These are phyloP conservation scores for Flueggea neowawraea DNA, from an alignment of 441 rosid species.

Conservation along the genomic window DNA sequence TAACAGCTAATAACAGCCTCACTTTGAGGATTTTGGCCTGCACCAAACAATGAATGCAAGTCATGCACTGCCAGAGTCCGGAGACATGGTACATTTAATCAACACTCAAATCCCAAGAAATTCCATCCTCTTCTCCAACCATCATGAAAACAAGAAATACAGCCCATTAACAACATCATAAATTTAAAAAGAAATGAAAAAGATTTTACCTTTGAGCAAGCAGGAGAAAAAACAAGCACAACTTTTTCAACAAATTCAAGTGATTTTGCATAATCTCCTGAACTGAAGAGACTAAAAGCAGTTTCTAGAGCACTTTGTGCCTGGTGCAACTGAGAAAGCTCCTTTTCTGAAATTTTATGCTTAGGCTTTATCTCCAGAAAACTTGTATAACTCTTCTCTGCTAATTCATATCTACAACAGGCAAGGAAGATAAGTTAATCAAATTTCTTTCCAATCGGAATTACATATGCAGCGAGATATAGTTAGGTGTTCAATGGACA, in stretches of 20 bases:
- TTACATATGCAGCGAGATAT: background rate
- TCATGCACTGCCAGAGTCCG: slow-evolving; percentile 1
- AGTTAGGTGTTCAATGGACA: too few species aligned
- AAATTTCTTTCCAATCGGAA: slow-evolving; percentile 17
- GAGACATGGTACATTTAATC: background rate
- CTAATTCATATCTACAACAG: slow-evolving; percentile 76
- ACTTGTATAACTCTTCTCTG: slow-evolving; percentile 68
- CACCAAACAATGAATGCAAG: slow-evolving; percentile 12
- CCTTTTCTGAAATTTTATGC: slow-evolving; percentile 71
- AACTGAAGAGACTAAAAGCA: slow-evolving; percentile 58
- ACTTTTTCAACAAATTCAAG: slow-evolving; percentile 83
- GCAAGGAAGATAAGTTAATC: slow-evolving; percentile 25
- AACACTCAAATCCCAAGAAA: background rate
- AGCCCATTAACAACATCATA: background rate
- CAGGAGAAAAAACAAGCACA: slow-evolving; percentile 90
- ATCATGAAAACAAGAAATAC: background rate
- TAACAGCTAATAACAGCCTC: slow-evolving; percentile 59
- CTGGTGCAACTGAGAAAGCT: slow-evolving; percentile 86
- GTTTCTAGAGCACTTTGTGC: slow-evolving; percentile 79
- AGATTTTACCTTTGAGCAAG: slow-evolving; percentile 71
- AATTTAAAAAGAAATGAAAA: background rate
- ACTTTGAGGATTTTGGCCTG: slow-evolving; percentile 91
- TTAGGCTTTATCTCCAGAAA: slow-evolving; percentile 70
- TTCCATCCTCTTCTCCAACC: background rate
- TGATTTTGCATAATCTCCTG: slow-evolving; percentile 64